Percentiles rank a stretch among this genome's conserved stretches.
Conservation (phyloP, 345 rosid genomes). For the Linum lewisii region DNA sequence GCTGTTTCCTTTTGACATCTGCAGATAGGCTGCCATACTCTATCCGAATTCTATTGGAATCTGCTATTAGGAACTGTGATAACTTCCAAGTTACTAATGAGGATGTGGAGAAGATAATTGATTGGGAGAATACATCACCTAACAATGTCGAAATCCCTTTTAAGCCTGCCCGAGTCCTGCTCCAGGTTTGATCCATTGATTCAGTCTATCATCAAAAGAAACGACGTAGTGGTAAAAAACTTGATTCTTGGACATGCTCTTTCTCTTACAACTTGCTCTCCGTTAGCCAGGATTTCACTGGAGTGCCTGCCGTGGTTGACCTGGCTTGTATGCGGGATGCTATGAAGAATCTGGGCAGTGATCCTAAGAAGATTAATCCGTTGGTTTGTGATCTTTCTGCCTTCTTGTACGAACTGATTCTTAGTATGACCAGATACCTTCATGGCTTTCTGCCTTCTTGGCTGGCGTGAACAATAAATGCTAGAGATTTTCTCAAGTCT, state of each 20-base stretch:
- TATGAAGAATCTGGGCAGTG: not conserved
- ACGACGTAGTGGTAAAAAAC: not conserved
- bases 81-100: constrained; percentile 4
- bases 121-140: constrained; percentile 5
- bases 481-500: not conserved
- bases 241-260: not conserved
- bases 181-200: not conserved
- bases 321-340: constrained; percentile 5
- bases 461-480: not conserved
- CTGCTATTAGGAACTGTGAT: constrained; percentile 5
- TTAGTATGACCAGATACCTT: not conserved
- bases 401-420: not conserved
- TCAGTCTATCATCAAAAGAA: not conserved
- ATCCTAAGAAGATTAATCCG: constrained; percentile 2
- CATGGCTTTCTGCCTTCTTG: no score
- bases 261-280: not conserved
- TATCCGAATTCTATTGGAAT: constrained; percentile 2
- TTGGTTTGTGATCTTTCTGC: not conserved
- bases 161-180: constrained; percentile 5
- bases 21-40: constrained; percentile 5
- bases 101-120: constrained; percentile 5
- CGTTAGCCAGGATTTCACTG: not conserved
- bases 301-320: constrained; percentile 4
- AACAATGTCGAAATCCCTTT: constrained; percentile 1
- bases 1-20: not conserved